A percentile compares a stretch with the other conserved stretches of the same genome.
These are phyloP conservation scores for Rhodamnia argentea DNA, from an alignment of 345 rosid species.

Conservation along the genomic window DNA sequence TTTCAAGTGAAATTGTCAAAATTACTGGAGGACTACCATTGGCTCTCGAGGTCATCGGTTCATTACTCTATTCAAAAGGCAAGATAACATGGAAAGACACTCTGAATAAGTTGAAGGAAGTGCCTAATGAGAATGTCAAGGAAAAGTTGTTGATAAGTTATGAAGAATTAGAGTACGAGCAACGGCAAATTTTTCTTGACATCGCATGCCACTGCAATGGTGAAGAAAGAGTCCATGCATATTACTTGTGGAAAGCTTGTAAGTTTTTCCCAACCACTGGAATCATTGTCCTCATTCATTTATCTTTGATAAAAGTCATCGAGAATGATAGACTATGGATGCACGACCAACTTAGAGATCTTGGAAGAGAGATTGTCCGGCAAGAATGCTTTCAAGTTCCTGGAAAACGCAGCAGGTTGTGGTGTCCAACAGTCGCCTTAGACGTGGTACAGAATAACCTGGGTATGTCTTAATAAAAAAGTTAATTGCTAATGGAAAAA, in stretches of 20 bases:
- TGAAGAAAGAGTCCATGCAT: not conserved
- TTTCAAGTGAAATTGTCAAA: not conserved
- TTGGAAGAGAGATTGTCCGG: not conserved
- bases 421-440: fast-evolving
- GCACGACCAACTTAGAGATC: not conserved
- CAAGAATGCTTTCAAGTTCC: fast-evolving
- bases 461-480: not conserved
- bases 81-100: not conserved
- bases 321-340: not conserved
- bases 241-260: not conserved
- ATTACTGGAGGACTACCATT: not conserved
- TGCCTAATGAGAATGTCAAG: not conserved
- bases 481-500: not conserved
- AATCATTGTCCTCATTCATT: fast-evolving
- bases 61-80: not conserved
- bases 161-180: fast-evolving
- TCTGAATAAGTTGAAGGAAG: not conserved
- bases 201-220: not conserved
- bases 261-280: fast-evolving
- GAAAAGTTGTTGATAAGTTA: not conserved
- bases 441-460: not conserved
- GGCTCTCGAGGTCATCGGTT: not conserved
- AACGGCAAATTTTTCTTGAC: not conserved
- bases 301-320: not conserved
- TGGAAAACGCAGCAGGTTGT: not conserved